Evolutionary conservation across 345 rosid genomes (phyloP).

Genomic region (Citrus medica): DNA sequence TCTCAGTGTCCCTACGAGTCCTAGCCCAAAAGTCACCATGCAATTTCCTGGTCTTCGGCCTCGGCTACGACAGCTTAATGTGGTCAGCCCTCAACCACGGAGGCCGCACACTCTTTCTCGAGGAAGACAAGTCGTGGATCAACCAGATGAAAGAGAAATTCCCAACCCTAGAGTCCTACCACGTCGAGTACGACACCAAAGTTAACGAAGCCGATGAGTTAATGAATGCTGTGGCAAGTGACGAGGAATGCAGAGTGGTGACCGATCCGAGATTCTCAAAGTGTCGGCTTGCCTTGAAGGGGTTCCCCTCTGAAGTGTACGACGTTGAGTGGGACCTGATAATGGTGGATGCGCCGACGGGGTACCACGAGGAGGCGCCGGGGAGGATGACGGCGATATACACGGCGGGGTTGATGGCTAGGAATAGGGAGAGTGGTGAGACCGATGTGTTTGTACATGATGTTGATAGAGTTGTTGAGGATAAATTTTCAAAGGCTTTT

Average conservation of each 20-base stretch:
- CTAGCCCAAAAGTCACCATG: conserved; percentile 62
- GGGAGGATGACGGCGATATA: conserved; percentile 89
- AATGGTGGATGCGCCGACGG: conserved; percentile 96
- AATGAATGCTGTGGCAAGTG: conserved; percentile 36
- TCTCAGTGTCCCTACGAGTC: conserved; percentile 62
- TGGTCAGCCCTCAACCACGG: conserved; percentile 81
- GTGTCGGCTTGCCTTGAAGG: conserved; percentile 62
- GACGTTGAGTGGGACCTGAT: conserved; percentile 82
- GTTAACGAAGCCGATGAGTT: conserved; percentile 53
- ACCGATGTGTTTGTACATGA: conserved; percentile 88
- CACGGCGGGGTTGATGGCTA: conserved; percentile 80
- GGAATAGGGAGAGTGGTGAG: conserved; percentile 59
- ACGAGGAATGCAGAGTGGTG: conserved; percentile 40
- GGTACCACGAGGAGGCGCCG: conserved; percentile 73
- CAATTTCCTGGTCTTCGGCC: conserved; percentile 83
- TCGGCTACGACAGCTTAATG: conserved; percentile 91
- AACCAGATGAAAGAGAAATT: conserved; percentile 39
- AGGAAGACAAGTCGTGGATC: conserved; percentile 83
- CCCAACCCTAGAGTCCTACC: conserved; percentile 65
- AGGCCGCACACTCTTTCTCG: conserved; percentile 82
- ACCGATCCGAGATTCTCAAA: conserved; percentile 55
- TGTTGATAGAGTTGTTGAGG: conserved; percentile 76
- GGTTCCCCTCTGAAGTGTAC: conserved; percentile 64
- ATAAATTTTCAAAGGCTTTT: conserved; percentile 65
- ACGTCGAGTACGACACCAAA: conserved; percentile 68